phyloP scores from a whole-genome alignment of 345 rosid genomes.

The Gossypium anomalum region DNA sequence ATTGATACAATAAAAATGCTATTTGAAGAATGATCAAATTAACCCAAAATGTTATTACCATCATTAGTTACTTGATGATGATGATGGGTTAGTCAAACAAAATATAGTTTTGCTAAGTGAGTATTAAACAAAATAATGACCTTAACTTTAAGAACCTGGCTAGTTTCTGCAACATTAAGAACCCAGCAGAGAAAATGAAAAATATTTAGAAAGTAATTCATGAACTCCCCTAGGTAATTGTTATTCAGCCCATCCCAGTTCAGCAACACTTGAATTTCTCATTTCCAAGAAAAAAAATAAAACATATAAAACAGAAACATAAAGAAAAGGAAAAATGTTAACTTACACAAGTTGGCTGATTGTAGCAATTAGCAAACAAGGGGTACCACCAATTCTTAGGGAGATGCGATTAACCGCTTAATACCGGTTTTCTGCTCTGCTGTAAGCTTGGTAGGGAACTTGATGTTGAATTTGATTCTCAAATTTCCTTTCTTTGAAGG shows the following conservation, averaged over 20 bases:
- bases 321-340: not conserved
- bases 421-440: conserved; percentile 68
- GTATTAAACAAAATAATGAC: not conserved
- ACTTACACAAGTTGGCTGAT: conserved; percentile 23
- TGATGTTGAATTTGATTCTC: conserved; percentile 76
- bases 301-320: too few relatives aligned
- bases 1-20: too few relatives aligned
- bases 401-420: conserved; percentile 49
- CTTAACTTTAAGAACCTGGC: not conserved
- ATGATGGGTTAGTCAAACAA: too few relatives aligned
- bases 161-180: not conserved
- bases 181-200: not conserved
- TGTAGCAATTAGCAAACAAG: not conserved
- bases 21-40: too few relatives aligned
- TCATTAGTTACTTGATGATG: too few relatives aligned
- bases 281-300: not conserved
- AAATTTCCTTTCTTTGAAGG: conserved; percentile 72
- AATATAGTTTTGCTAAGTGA: too few relatives aligned
- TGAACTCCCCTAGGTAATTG: conserved; percentile 17
- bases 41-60: too few relatives aligned
- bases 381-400: conserved; percentile 10
- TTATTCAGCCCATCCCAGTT: conserved; percentile 8
- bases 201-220: not conserved
- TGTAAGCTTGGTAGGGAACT: conserved; percentile 72
- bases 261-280: conserved; percentile 16